Percentiles rank a stretch among this genome's conserved stretches.
Evolutionary conservation across 2,329 filamentous ascomycete genomes (phyloP).

Genomic region (Purpureocillium lavendulum): DNA sequence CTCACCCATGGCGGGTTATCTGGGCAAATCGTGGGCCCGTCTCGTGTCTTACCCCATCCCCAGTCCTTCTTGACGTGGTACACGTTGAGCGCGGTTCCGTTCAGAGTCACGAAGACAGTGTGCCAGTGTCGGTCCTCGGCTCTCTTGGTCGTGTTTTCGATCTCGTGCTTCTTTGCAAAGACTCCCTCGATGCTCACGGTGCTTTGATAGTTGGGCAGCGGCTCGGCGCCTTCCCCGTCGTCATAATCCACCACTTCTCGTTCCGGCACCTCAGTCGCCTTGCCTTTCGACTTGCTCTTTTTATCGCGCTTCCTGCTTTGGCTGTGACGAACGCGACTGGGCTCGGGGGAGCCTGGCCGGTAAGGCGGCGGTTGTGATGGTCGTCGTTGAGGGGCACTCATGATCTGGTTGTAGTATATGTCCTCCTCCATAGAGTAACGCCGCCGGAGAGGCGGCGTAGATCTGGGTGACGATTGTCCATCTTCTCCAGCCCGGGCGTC

Average conservation of each 20-base stretch:
- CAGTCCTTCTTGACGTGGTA: constrained; percentile 54
- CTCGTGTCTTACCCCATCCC: constrained; percentile 37
- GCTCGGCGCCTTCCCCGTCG: constrained; percentile 28
- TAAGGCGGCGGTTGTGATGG: constrained; percentile 41
- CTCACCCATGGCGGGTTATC: constrained; percentile 44
- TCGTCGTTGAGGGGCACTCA: constrained; percentile 34
- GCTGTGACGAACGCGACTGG: constrained; percentile 3
- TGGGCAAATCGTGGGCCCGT: constrained; percentile 38
- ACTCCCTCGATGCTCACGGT: constrained; percentile 47
- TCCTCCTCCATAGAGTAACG: constrained; percentile 49
- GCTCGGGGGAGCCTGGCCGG: constrained; percentile 15
- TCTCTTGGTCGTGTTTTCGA: constrained; percentile 54
- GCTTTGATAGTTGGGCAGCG: constrained; percentile 47
- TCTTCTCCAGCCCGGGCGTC: constrained; percentile 20
- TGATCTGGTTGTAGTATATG: constrained; percentile 42
- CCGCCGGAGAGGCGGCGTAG: constrained; percentile 30
- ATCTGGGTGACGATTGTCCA: constrained; percentile 20
- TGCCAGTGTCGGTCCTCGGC: constrained; percentile 57
- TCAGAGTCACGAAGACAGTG: constrained; percentile 53
- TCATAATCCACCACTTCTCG: constrained; percentile 15
- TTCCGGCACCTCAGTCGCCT: constrained; percentile 3
- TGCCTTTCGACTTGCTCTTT: not conserved
- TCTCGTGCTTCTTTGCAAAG: constrained; percentile 57
- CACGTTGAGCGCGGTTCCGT: constrained; percentile 60
- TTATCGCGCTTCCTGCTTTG: not conserved